A percentile compares a stretch with the other conserved stretches of the same genome.
phyloP scores from a whole-genome alignment of 1,284 basidiomycete species.

The Rhodotorula sp. region DNA sequence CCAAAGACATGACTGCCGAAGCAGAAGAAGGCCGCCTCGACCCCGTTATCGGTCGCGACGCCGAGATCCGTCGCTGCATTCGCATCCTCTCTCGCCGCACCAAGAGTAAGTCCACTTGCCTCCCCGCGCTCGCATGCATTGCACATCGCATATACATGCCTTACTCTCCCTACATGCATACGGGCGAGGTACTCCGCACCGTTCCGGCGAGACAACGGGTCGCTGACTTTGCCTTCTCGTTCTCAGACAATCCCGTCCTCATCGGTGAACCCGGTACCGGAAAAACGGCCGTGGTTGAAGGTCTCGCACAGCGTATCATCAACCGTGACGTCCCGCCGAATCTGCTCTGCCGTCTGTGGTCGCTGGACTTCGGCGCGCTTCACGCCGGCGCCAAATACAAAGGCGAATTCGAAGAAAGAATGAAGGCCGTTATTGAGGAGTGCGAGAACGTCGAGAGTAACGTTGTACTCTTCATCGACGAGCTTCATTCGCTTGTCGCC shows the following conservation, averaged over 20 bases:
- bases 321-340: slow-evolving; percentile 85
- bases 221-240: not conserved
- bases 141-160: no score
- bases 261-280: slow-evolving; percentile 73
- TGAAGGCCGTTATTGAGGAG: slow-evolving; percentile 87
- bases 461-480: slow-evolving; percentile 94
- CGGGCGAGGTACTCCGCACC: no score
- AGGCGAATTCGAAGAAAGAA: slow-evolving; percentile 92
- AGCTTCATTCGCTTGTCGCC: slow-evolving; percentile 85
- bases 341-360: slow-evolving; percentile 54
- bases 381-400: slow-evolving; percentile 74
- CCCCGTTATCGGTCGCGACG: slow-evolving; percentile 59
- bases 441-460: slow-evolving; percentile 82
- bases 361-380: slow-evolving; percentile 83
- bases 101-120: slow-evolving; percentile 48
- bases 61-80: slow-evolving; percentile 59
- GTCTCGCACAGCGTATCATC: slow-evolving; percentile 84
- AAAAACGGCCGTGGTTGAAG: slow-evolving; percentile 79
- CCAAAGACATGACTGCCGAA: slow-evolving; percentile 47
- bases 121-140: not conserved
- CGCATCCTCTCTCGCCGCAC: slow-evolving; percentile 72
- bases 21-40: slow-evolving; percentile 58
- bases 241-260: slow-evolving; percentile 73
- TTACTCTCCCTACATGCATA: no score
- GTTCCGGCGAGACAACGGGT: no score